Evolutionary conservation across 2,329 filamentous ascomycete genomes (phyloP).

Genomic region (Fusarium pseudograminearum): DNA sequence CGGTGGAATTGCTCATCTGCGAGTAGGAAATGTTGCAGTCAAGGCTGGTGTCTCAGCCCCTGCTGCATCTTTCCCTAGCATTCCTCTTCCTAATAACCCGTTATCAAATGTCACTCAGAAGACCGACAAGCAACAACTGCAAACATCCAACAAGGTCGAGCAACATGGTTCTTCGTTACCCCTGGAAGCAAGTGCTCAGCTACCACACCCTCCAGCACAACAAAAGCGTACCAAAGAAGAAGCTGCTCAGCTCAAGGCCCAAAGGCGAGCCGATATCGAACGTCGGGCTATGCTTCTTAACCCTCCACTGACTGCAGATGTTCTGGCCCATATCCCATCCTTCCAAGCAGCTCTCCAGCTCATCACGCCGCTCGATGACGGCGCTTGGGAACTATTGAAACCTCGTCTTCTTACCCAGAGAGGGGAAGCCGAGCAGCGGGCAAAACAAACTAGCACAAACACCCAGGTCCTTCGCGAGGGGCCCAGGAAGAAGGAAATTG

Average conservation of each 20-base stretch:
- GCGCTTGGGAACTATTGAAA: slow-evolving; percentile 76
- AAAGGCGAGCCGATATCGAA: slow-evolving; percentile 77
- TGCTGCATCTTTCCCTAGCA: not conserved
- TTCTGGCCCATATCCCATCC: slow-evolving; percentile 77
- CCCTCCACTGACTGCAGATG: slow-evolving; percentile 71
- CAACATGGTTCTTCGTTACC: slow-evolving; percentile 8
- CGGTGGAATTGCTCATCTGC: slow-evolving; percentile 57
- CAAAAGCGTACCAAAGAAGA: slow-evolving; percentile 71
- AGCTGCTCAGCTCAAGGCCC: slow-evolving; percentile 72
- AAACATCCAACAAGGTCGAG: slow-evolving; percentile 3
- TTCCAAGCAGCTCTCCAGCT: slow-evolving; percentile 81
- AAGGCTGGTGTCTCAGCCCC: slow-evolving; percentile 1
- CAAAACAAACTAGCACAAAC: slow-evolving; percentile 56
- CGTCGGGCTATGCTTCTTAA: slow-evolving; percentile 73
- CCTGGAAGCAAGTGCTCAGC: slow-evolving; percentile 9
- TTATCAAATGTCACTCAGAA: not conserved
- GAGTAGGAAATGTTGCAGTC: slow-evolving; percentile 32
- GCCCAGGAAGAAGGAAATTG: not conserved
- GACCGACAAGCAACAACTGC: slow-evolving; percentile 10
- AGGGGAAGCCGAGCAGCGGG: slow-evolving; percentile 70
- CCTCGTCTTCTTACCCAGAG: slow-evolving; percentile 75
- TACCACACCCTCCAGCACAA: slow-evolving; percentile 32
- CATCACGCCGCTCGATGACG: slow-evolving; percentile 73
- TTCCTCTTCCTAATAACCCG: slow-evolving; percentile 2
- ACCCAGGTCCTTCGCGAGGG: slow-evolving; percentile 53